Conservation (phyloP, 345 rosid genomes). For the Gossypium arboreum region DNA sequence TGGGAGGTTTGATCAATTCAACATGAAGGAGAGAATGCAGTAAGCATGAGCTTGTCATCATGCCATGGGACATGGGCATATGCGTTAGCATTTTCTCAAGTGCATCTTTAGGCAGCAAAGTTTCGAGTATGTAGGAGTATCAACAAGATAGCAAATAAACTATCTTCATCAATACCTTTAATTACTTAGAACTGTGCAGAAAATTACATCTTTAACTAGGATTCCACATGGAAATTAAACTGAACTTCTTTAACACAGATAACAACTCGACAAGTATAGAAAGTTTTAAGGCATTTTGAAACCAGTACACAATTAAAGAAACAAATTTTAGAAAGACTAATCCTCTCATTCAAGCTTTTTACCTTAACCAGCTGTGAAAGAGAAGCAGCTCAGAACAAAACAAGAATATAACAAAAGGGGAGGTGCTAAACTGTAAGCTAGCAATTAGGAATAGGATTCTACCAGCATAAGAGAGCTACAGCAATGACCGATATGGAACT, state of each 20-base stretch:
- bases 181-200: not conserved
- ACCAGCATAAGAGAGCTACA: not conserved
- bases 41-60: not conserved
- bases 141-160: not conserved
- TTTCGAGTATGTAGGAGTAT: not conserved
- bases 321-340: not conserved
- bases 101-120: not conserved
- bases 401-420: not conserved
- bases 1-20: not conserved
- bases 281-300: not conserved
- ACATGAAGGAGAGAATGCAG: not conserved
- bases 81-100: not conserved
- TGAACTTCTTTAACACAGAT: not conserved
- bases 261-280: not conserved
- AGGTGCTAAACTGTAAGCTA: not conserved
- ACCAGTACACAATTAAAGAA: not conserved
- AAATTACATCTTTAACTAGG: not conserved
- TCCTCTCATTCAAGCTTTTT: not conserved
- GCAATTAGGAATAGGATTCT: not conserved
- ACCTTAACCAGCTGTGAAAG: not conserved
- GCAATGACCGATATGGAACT: not conserved
- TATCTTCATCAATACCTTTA: not conserved
- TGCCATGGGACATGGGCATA: not conserved
- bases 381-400: not conserved
- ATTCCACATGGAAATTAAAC: conserved; percentile 2